phyloP scores from a whole-genome alignment of 768 basidiomycete species.

The Lepiota venenata region DNA sequence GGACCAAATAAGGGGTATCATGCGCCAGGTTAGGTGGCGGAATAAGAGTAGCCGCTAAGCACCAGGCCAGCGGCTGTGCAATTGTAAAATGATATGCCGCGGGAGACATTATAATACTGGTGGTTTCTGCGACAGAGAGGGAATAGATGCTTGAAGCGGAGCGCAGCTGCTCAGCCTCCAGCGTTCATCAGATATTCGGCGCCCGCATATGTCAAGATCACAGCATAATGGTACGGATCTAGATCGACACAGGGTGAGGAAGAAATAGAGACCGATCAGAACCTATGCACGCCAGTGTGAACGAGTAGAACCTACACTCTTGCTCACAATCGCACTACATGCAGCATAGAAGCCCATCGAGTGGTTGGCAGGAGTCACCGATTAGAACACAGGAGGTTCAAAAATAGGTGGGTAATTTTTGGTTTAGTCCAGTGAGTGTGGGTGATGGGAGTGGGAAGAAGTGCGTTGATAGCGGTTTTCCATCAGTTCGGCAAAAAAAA shows the following conservation, averaged over 20 bases:
- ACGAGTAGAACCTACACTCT: conserved; percentile 6
- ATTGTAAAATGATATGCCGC: too few relatives aligned
- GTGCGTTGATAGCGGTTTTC: too few relatives aligned
- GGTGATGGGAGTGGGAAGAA: too few relatives aligned
- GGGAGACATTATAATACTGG: too few relatives aligned
- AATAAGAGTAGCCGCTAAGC: too few relatives aligned
- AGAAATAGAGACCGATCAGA: background rate
- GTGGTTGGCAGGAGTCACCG: background rate
- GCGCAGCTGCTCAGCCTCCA: background rate
- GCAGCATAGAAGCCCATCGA: too few relatives aligned
- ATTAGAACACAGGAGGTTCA: background rate
- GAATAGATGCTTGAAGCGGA: background rate
- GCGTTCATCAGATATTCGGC: background rate
- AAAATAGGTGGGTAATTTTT: background rate
- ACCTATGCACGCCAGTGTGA: background rate
- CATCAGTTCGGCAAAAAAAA: too few relatives aligned
- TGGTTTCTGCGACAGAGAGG: too few relatives aligned
- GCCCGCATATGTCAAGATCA: background rate
- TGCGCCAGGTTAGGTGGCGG: too few relatives aligned
- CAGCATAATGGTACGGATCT: conserved; percentile 11
- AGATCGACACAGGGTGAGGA: background rate
- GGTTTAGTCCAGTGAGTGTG: too few relatives aligned
- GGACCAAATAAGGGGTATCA: too few relatives aligned
- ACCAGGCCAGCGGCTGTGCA: too few relatives aligned
- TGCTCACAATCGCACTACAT: conserved; percentile 8